A percentile compares a stretch with the other conserved stretches of the same genome.
These are phyloP conservation scores for Austropuccinia psidii DNA, from an alignment of 1,284 basidiomycete species.

Conservation along the genomic window DNA sequence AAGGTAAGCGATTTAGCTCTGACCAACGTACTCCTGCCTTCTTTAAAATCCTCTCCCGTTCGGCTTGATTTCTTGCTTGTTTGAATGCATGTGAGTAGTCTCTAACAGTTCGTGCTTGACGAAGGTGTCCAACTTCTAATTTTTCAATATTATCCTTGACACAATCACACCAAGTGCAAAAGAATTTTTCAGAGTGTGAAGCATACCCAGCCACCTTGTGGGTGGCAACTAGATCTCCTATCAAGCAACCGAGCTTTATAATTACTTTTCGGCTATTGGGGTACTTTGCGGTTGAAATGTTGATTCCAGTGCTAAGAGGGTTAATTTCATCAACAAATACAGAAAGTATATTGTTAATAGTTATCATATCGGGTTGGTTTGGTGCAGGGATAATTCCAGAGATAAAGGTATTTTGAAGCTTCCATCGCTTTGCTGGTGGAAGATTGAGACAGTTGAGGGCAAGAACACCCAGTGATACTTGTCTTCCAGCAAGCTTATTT, in stretches of 20 bases:
- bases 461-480: neutral
- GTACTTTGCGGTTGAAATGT: neutral
- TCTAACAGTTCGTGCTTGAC: no score
- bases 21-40: neutral
- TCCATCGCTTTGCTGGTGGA: neutral
- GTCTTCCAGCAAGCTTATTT: neutral
- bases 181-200: neutral
- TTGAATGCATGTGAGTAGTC: no score
- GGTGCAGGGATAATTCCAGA: neutral
- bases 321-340: neutral
- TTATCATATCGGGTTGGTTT: neutral
- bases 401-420: neutral
- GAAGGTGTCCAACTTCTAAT: no score
- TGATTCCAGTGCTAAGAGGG: neutral
- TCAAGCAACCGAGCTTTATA: neutral
- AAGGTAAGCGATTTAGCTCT: neutral
- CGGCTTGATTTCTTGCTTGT: no score
- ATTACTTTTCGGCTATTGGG: neutral
- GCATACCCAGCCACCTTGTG: constrained; percentile 14
- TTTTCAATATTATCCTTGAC: neutral
- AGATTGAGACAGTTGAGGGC: constrained; percentile 10
- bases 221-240: neutral
- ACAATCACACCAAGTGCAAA: neutral
- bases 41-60: neutral
- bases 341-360: neutral